Base-by-base conservation (phyloP, 306 rosid genomes). In the Lathyrus aphaca region DNA sequence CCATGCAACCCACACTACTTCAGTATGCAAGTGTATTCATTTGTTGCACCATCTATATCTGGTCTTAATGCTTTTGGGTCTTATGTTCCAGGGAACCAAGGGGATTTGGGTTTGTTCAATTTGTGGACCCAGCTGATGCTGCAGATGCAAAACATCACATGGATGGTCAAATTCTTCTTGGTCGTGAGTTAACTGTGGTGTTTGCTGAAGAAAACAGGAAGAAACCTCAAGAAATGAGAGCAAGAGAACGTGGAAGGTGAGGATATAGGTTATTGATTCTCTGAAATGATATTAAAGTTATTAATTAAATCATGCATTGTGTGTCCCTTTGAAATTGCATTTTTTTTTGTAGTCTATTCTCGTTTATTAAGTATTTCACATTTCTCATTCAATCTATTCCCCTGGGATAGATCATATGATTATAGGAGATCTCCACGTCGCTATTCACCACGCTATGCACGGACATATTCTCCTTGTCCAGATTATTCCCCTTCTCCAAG, bases 151-250 rank as follows among this genome's bases (percentile, higher is more conserved):
- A 88, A 72, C 80, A 86, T 77, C 77, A 88, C 59, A 76, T 91
- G 90, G 97, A 91, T 64, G 96, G 92, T 64, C 91, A 86, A 71
- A 56, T 86, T 77, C 83, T 88, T 38, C 87, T 83, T 27, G 92
- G 95, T 17, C 92, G 91, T 32, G 95, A 91, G 73, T 27, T 91
- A 81, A 85, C 89, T 10, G 90, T 88, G 39, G 92, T 91, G 27
- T 86, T 86, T 82, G 97, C 95, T 2, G 95, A 83, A 77, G 89
- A 88, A 74, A 91, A 88, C 84, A 80, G 92, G 73, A 86, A 91
- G 85, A 88, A 84, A 51, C 95, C 96, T 64, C 73, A 84, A 4
- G 95, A 89, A 83, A 87, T 89, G 98, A 87, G 95, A 74, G 84
- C 85, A 46, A 83, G 91, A 73, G 90, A 89, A 23, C 85, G 79